These are phyloP conservation scores for Verticillium zaregamsianum DNA, from an alignment of 2,329 filamentous ascomycete genomes.

Conservation along the genomic window DNA sequence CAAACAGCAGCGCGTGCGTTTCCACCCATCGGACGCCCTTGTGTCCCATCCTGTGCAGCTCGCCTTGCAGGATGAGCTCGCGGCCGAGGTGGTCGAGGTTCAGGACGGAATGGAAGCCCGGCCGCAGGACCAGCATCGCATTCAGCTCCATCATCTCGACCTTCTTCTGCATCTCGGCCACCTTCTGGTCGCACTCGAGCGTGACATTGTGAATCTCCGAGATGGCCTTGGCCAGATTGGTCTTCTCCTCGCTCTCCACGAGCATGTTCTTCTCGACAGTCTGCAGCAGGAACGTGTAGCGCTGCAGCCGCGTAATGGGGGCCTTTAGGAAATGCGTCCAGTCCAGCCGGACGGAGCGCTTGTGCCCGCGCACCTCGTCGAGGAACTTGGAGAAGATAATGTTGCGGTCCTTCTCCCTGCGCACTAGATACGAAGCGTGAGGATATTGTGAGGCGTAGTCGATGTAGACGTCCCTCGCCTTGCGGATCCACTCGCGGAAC, in stretches of 20 bases:
- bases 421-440: constrained; percentile 75
- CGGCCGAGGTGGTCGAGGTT: constrained; percentile 93
- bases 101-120: constrained; percentile 83
- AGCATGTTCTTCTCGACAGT: constrained; percentile 82
- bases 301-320: constrained; percentile 87
- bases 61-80: constrained; percentile 83
- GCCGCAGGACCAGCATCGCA: constrained; percentile 76
- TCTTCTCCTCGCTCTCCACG: constrained; percentile 83
- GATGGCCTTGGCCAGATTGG: constrained; percentile 77
- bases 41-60: constrained; percentile 82
- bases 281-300: constrained; percentile 78
- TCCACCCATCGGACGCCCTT: constrained; percentile 93
- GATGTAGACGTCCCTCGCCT: constrained; percentile 82
- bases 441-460: constrained; percentile 90
- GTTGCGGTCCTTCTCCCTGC: constrained; percentile 80
- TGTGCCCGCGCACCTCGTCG: constrained; percentile 73
- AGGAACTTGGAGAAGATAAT: constrained; percentile 83
- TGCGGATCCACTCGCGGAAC: constrained; percentile 97
- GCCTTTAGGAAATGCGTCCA: constrained; percentile 95
- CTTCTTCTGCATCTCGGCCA: constrained; percentile 88
- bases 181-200: constrained; percentile 84
- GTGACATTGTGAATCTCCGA: constrained; percentile 89
- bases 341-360: constrained; percentile 74
- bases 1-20: constrained; percentile 88
- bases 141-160: constrained; percentile 83